Base-by-base conservation (phyloP, 768 basidiomycete species). In the Leccinum ochraceum region DNA sequence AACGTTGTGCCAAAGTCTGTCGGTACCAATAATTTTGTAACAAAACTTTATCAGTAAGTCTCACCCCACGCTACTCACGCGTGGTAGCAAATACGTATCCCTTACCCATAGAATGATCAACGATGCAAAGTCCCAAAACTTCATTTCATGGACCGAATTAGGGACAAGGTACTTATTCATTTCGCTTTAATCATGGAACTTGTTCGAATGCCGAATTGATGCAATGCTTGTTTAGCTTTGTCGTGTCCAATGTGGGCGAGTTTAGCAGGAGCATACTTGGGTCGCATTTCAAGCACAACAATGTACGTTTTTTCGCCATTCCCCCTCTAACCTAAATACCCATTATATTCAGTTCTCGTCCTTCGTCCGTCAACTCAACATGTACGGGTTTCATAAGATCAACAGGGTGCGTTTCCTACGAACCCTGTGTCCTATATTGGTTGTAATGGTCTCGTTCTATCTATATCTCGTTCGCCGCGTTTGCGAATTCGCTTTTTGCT, bases 371-470 rank as follows among this genome's bases (percentile, higher is more conserved):
- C 94, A 95, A 74, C 82, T 95, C 58, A 95, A 96, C 79, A 95
- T 95, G 92, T 96, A 95, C 67, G 93, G 93, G 44, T 96, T 95
- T 75, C 92, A 94, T 75, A 95, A 95, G 77, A 92, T 92, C 76
- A 94, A 94, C 73, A 83, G 92, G 76, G 89, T 91, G 60, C 62
- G 84, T 79, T 54, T 13, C 24, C 30, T 55, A 6, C 59, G 46
- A 48, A 53, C 58, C n/a, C 44, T 39, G 3, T 53, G 26, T 48
- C 48, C 37, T 20, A 5, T 60, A 32, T 53, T 59, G 34, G 46
- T 63, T 49, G 54, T 70, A 61, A 65, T 57, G 53, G 60, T 59
- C 53, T 22, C 17, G 13, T 61, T 58, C 6, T 30, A 61, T 67
- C 17, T 10, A n/a, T 59, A 11, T 58, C 8, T 56, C 28, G 10